phyloP scores from a whole-genome alignment of 768 basidiomycete species.

The Panaeolus papilionaceus region DNA sequence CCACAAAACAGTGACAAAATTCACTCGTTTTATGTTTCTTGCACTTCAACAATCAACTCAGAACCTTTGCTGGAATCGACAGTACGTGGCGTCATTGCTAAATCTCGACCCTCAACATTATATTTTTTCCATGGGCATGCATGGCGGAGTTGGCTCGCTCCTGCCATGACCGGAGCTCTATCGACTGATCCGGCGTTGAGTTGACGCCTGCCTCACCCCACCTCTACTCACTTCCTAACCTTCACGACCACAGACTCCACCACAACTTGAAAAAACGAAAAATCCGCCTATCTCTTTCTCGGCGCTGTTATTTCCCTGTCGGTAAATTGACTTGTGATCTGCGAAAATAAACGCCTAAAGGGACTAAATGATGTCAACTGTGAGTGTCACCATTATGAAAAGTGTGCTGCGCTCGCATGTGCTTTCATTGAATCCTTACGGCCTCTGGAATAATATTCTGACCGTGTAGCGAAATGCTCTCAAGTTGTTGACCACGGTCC shows the following conservation, averaged over 20 bases:
- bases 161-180: background rate
- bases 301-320: background rate
- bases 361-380: constrained; percentile 11
- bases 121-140: background rate
- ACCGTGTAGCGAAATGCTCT: background rate
- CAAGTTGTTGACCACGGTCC: background rate
- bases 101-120: too few relatives aligned
- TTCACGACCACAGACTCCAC: background rate
- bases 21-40: too few relatives aligned
- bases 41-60: too few relatives aligned
- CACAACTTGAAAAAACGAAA: background rate
- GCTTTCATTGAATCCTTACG: background rate
- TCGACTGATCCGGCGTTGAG: background rate
- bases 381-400: background rate
- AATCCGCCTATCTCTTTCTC: constrained; percentile 3
- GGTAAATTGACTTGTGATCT: background rate
- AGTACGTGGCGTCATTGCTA: too few relatives aligned
- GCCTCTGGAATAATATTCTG: background rate
- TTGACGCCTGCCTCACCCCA: background rate
- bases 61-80: too few relatives aligned
- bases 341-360: constrained; percentile 10
- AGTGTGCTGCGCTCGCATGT: background rate
- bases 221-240: background rate
- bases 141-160: background rate
- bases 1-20: too few relatives aligned